Percentiles rank a stretch among this genome's conserved stretches.
Conservation (phyloP, 2,329 filamentous ascomycete genomes). For the Arthrobotrys megalospora region DNA sequence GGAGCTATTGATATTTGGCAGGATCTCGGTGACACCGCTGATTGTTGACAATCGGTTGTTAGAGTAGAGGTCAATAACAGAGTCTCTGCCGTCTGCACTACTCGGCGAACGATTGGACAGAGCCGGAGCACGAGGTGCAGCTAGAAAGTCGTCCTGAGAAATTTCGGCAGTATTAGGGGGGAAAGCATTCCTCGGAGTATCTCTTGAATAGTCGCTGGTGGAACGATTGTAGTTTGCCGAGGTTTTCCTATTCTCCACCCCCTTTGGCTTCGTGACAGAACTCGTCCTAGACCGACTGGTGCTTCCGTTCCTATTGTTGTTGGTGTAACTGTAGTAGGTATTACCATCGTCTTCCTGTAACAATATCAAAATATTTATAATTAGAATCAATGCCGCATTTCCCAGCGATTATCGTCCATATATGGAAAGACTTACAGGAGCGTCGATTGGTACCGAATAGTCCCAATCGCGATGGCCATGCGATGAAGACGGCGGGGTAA, state of each 20-base stretch:
- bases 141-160: constrained; percentile 42
- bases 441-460: constrained; percentile 64
- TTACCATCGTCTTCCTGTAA: constrained; percentile 56
- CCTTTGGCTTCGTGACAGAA: constrained; percentile 48
- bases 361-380: constrained; percentile 2
- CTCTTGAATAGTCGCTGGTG: constrained; percentile 50
- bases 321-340: constrained; percentile 57
- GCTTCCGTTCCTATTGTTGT: constrained; percentile 37
- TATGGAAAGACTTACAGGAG: constrained; percentile 36
- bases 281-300: constrained; percentile 48
- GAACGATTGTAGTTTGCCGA: constrained; percentile 45
- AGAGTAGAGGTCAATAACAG: constrained; percentile 63
- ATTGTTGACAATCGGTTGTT: constrained; percentile 62
- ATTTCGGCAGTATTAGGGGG: constrained; percentile 3
- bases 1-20: constrained; percentile 61
- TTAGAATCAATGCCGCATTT: constrained; percentile 28
- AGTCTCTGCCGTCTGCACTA: constrained; percentile 63
- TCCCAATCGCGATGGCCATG: constrained; percentile 64
- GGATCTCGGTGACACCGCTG: constrained; percentile 62
- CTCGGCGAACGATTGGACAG: constrained; percentile 16
- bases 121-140: constrained; percentile 46
- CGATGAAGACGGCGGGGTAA: constrained; percentile 64
- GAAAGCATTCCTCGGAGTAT: constrained; percentile 43
- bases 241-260: constrained; percentile 30
- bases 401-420: constrained; percentile 1